These are phyloP conservation scores for Fulvia fulva DNA, from an alignment of 2,329 filamentous ascomycete genomes.

Conservation along the genomic window DNA sequence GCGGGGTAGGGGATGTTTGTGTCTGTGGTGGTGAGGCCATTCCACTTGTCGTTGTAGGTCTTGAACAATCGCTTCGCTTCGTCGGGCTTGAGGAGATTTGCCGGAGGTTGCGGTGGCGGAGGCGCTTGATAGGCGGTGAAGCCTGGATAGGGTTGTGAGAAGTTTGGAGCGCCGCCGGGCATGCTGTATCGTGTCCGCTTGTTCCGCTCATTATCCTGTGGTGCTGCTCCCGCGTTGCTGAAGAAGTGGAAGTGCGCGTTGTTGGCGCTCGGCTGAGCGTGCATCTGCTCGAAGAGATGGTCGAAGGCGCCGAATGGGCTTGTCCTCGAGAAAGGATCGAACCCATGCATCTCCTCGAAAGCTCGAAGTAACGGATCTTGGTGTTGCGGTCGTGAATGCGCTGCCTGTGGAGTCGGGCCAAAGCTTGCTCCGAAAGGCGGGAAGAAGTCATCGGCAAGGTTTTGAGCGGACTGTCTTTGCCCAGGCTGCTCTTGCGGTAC, in stretches of 20 bases:
- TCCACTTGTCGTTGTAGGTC: slow-evolving; percentile 30
- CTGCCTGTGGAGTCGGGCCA: slow-evolving; percentile 4
- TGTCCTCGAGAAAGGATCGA: slow-evolving; percentile 8
- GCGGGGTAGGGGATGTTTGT: slow-evolving; percentile 30
- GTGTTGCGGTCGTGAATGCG: slow-evolving; percentile 2
- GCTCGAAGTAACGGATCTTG: slow-evolving; percentile 19
- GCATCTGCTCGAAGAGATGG: slow-evolving; percentile 12
- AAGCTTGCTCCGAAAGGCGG: slow-evolving; percentile 10
- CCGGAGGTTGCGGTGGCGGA: slow-evolving; percentile 19
- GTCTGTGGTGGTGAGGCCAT: slow-evolving; percentile 20
- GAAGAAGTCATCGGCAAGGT: slow-evolving; percentile 17
- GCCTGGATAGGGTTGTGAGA: slow-evolving; percentile 5
- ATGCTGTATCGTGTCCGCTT: slow-evolving; percentile 19
- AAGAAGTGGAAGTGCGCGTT: slow-evolving; percentile 20
- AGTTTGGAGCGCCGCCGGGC: slow-evolving; percentile 4
- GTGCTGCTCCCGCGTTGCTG: slow-evolving; percentile 14
- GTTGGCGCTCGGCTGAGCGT: slow-evolving; percentile 2
- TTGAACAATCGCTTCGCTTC: slow-evolving; percentile 28
- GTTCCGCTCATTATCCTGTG: slow-evolving; percentile 6
- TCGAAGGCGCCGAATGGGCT: slow-evolving; percentile 15
- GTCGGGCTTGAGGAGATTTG: slow-evolving; percentile 23
- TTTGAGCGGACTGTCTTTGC: slow-evolving; percentile 5
- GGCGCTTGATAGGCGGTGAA: slow-evolving; percentile 11
- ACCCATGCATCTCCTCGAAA: slow-evolving; percentile 17
- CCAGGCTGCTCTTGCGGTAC: slow-evolving; percentile 6